phyloP scores from a whole-genome alignment of 2,329 filamentous ascomycete species.

The Chaetomiaceae sp. region DNA sequence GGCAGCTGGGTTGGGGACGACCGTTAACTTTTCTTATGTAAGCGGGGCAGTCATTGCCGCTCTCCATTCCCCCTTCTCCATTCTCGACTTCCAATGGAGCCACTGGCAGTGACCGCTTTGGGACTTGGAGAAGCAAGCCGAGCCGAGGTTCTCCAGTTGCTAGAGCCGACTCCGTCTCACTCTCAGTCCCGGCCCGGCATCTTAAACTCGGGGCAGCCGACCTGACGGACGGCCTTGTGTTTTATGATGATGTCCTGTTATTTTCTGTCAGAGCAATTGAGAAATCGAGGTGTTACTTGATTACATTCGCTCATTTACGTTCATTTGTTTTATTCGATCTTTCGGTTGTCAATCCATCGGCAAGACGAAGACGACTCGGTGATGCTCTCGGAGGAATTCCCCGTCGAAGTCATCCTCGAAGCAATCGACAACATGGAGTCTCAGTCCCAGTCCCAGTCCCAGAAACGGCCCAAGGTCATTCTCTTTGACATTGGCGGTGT shows the following conservation, averaged over 20 bases:
- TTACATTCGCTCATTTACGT: no score
- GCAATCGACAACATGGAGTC: slow-evolving; percentile 36
- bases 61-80: no score
- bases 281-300: no score
- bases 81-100: no score
- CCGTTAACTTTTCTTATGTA: slow-evolving; percentile 7
- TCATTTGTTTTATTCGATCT: no score
- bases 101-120: no score
- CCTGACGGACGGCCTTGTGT: neutral
- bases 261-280: no score
- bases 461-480: slow-evolving; percentile 60
- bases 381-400: slow-evolving; percentile 24
- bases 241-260: slow-evolving; percentile 1
- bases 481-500: slow-evolving; percentile 97
- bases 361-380: no score
- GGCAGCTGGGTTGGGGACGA: slow-evolving; percentile 34
- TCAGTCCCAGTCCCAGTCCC: slow-evolving; percentile 29
- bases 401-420: slow-evolving; percentile 30
- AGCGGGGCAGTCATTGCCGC: no score
- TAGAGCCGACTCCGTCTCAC: neutral
- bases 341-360: no score
- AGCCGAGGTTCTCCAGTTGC: slow-evolving; percentile 22
- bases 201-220: neutral
- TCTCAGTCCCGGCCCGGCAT: neutral
- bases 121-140: neutral